Base-by-base conservation (phyloP, 2,329 filamentous ascomycete species). In the Aspergillus latus region DNA sequence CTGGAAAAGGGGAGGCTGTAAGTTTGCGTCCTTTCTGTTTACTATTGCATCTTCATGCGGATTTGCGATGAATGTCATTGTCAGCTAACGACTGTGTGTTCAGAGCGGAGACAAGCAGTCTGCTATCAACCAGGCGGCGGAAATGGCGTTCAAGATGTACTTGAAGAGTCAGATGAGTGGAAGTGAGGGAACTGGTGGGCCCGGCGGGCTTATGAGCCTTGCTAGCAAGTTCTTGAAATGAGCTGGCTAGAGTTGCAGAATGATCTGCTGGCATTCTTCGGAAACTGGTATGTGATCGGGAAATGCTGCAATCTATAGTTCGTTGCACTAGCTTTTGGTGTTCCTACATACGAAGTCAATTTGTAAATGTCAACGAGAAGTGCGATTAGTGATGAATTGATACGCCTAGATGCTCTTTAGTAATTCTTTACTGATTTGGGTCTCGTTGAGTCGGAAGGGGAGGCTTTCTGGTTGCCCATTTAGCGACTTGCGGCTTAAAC, bases 141-240 rank as follows among this genome's bases (percentile, higher is more conserved):
- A 96, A 80, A 88, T 90, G 83, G 92, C 92, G 2, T 74, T 96
- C 66, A 92, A 96, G 83, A 88, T 96, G 84, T 96, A 92, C 74
- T 77, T 95, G 79, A 92, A 96, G 83, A 85, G 83, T 65, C 82
- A 91, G 71, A 82, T 82, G 16, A 74, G 80, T 61, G 76, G 79
- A 36, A 72, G 76, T n/a, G 67, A 74, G 21, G 74, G 74, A 1
- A 73, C 74, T n/a, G 76, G 76, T 42, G 76, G 77, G 46, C 68
- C 77, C 11, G 73, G 79, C 59, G 80, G 83, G 1, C 66, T 88
- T 57, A 79, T 86, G 76, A 73, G 75, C 52, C 63, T 86, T 68
- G 85, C 85, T 7, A 81, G 80, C 70, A 87, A 87, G 73, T 87
- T 88, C 69, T 62, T 86, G 49, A 49, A 48, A 30, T 54, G n/a